Evolutionary conservation across 352 stramenopile genomes (phyloP), one percentile per base, ranked within the genome.

Genomic region (Elongisporangium anandrum): DNA sequence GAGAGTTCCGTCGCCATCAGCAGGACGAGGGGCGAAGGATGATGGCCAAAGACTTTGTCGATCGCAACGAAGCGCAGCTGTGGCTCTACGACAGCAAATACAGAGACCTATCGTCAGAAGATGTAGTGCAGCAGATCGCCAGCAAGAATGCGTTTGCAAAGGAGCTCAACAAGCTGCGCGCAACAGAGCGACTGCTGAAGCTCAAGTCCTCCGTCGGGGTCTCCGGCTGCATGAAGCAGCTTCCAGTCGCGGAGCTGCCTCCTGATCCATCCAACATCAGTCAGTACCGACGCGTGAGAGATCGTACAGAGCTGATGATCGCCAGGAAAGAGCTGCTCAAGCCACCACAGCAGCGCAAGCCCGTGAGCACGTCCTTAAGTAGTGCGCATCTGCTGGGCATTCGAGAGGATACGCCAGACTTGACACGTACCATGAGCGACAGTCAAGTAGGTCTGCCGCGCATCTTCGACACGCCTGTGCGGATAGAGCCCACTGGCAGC

Each of bases 181-280:
- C 77, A 26, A 87, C 85, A 50, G 79, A 89, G 65, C 79, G 80
- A 13, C 60, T 90, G 45, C 56, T 87, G 19, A 75, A 66, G 41
- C 73, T 90, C 20, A 90, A 75, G 54, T 90, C 80, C 29, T 88
- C 77, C 34, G 61, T 69, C 23, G 74, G 77, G 9, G 75, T 90
- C 20, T 72, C 75, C 3, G 63, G 60, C 16, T 90, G 80, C 60
- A 79, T 90, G 50, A 69, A 63, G 38, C 78, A 88, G 60, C 53
- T 73, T n/a, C 64, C 67, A 0, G 3, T 53, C 0, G 61, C 65
- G 0, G 65, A 74, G 26, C 52, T 77, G 10, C 54, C 63, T 0
- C 57, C 63, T 16, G 71, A 85, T 55, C 73, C 75, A 41, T 56
- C 65, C 19, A 68, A 75, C 15, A 21, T 48, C 10, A 69, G 70